Evolutionary conservation across 148 eudicot genomes (phyloP), one percentile per base, ranked within the genome.

Genomic region (Drosera capensis): DNA sequence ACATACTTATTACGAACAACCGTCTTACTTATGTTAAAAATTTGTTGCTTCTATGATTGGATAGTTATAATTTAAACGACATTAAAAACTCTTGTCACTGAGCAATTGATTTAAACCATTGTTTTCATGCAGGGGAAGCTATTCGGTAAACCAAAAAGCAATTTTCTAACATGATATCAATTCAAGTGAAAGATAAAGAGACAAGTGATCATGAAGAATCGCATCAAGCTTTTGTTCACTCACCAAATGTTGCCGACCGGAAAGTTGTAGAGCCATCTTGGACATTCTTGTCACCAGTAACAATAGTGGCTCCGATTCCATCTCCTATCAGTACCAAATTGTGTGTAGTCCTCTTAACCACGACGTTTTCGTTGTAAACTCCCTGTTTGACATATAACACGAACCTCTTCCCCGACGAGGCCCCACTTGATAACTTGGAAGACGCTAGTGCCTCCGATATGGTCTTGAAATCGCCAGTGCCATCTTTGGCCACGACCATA

Each of bases 401-500:
- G 14, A 71, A 70, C 35, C 83, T 65, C 18, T 40, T 47, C 13
- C 23, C 23, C 38, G 38, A 29, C 35, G 16, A 20, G 5, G 9
- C 11, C 38, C 67, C 68, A 1, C 51, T 63, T 38, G 45, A 58
- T 29, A 18, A 31, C 30, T 61, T 61, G 25, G 39, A 51, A 2
- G 65, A 17, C 7, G 65, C 72, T 28, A 80, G 49, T 1, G 90
- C 90, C 45, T 68, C 84, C 0, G 71, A 52, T 4, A 80, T 73
- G 17, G 78, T 77, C 51, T 35, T 63, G 42, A 54, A 56, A 46
- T 71, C 23, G 6, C 75, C 84, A 0, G 68, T 60, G 22, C 83
- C 84, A 37, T 80, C 83, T 44, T 71, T 57, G 5, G 80, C 84
- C 50, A 80, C 90, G 55, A 80, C 84, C 46, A 75, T n/a, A 48